Evolutionary conservation across 345 rosid species (phyloP).

Genomic region (Camelina sativa): DNA sequence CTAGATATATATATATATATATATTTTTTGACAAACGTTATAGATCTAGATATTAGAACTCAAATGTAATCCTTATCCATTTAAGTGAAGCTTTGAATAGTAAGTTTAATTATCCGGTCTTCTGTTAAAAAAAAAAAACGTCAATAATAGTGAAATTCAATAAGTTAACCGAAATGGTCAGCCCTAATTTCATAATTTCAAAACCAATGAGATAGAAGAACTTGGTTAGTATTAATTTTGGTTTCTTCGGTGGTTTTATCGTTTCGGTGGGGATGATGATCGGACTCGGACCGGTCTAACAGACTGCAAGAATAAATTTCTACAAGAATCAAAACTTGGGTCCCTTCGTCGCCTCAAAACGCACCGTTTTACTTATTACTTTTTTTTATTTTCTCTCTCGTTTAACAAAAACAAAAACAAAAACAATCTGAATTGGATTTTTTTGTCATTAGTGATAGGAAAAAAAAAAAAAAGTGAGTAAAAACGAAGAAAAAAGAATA

Average conservation of each 20-base stretch:
- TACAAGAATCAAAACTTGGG: neutral
- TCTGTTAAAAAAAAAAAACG: no score
- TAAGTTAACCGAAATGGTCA: no score
- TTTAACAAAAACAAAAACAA: neutral
- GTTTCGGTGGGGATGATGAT: neutral
- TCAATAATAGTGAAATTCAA: no score
- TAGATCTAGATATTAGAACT: no score
- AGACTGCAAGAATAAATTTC: neutral
- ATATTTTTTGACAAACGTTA: no score
- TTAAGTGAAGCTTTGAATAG: no score
- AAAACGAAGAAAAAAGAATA: neutral
- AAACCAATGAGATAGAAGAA: no score
- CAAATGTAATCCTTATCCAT: no score
- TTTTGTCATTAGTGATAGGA: neutral
- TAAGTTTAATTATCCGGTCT: neutral
- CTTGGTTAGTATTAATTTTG: no score
- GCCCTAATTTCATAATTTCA: no score
- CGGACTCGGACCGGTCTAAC: conserved; percentile 1
- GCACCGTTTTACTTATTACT: conserved; percentile 2
- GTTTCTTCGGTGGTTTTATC: no score
- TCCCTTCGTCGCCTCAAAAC: conserved; percentile 11
- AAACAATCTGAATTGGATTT: neutral
- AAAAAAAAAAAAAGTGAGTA: neutral
- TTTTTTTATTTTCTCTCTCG: conserved; percentile 13
- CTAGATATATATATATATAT: no score